Evolutionary conservation across 2,329 filamentous ascomycete species (phyloP).

Genomic region (Sclerotinia sclerotiorum): DNA sequence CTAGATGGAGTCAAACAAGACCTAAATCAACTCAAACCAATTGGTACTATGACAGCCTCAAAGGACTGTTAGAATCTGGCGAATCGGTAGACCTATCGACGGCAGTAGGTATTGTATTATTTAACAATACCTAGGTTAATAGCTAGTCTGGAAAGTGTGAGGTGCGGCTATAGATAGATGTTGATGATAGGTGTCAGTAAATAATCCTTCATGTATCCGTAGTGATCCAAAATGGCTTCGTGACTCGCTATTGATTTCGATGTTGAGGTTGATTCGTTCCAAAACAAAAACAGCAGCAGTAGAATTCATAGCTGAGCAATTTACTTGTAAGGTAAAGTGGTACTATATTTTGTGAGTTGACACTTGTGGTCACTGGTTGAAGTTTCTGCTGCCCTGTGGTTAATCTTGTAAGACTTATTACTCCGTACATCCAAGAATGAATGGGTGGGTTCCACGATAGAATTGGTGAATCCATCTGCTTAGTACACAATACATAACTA

Average conservation of each 20-base stretch:
- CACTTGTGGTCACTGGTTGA: slow-evolving; percentile 7
- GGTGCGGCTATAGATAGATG: neutral
- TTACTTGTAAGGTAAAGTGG: neutral
- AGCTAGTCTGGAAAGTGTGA: neutral
- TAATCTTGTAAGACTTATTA: neutral
- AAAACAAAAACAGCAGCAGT: neutral
- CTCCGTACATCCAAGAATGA: neutral
- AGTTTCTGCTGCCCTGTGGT: slow-evolving; percentile 6
- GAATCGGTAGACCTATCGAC: neutral
- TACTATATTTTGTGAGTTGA: neutral
- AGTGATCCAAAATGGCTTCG: neutral
- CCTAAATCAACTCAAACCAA: neutral
- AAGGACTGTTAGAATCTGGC: neutral
- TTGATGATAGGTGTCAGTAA: neutral
- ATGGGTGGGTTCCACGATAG: neutral
- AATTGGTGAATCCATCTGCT: neutral
- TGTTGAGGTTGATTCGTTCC: neutral
- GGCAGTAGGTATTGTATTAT: neutral
- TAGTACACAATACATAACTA: neutral
- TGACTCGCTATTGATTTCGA: neutral
- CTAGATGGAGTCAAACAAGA: neutral
- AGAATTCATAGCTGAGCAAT: neutral
- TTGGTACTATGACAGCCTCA: neutral
- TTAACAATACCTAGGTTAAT: neutral
- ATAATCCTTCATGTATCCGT: neutral